Base-by-base conservation (phyloP, 805 yeast genomes). In the Candida dajiaensis region DNA sequence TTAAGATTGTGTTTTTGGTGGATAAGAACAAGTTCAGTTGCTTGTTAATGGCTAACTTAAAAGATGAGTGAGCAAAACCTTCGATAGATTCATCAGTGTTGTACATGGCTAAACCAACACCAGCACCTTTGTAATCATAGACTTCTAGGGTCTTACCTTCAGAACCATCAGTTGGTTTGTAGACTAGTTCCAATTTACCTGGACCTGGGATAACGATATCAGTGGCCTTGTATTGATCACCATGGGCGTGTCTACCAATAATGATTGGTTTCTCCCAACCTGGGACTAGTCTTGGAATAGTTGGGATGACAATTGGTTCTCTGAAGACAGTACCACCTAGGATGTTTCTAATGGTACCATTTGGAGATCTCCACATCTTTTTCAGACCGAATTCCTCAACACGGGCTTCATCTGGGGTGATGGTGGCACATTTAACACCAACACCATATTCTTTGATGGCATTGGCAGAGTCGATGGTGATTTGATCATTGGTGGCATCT, bases 351-450 rank as follows among this genome's bases (percentile, higher is more conserved):
- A 85, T 82, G 26, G 94, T 85, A 54, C 94, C 94, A 62, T 85
- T 85, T 53, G 94, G 94, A 19, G 92, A 85, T 44, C 80, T 73
- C 90, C 92, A 85, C 94, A 85, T 85, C 61, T 85, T 78, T 61
- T 81, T 81, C 64, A 85, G 72, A 41, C 71, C 68, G 56, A 84
- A 85, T 66, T 85, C 94, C 60, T 80, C 71, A 40, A 85, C 92
- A 65, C 94, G 74, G 22, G 77, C 80, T 64, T 85, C 92, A 64
- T 85, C 92, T 3, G 92, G 94, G 2, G 92, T 85, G 57, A 85
- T 85, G 16, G 92, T 85, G 42, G 94, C 92, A 74, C 92, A 85
- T 65, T 85, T 85, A 56, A 85, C 74, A 61, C 89, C 92, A 21
- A 85, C 92, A 51, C 89, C 90, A 55, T 80, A 81, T 64, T 85